These are phyloP conservation scores for Penicillium soppii DNA, from an alignment of 495 filamentous ascomycete genomes.

Conservation along the genomic window DNA sequence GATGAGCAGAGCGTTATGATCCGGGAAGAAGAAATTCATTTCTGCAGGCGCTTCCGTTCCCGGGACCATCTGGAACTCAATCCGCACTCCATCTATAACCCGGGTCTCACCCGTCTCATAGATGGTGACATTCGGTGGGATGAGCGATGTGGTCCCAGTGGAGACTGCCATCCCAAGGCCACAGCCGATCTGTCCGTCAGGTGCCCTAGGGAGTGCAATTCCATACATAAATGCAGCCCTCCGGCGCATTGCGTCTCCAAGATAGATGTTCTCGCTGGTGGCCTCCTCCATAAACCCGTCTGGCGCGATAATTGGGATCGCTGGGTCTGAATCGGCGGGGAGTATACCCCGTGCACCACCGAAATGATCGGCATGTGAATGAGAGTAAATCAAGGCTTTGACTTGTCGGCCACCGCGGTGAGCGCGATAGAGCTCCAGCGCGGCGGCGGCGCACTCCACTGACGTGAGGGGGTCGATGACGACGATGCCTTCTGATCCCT, in stretches of 20 bases:
- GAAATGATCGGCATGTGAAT: constrained; percentile 23
- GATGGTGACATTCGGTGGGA: constrained; percentile 18
- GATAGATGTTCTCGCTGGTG: constrained; percentile 16
- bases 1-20: constrained; percentile 11
- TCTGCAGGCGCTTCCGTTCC: constrained; percentile 26
- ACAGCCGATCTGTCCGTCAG: constrained; percentile 15
- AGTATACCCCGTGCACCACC: constrained; percentile 14
- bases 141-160: constrained; percentile 5
- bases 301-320: constrained; percentile 15
- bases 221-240: constrained; percentile 24
- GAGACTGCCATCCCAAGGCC: constrained; percentile 14
- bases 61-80: constrained; percentile 25
- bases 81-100: constrained; percentile 13
- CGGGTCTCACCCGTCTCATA: constrained; percentile 8
- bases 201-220: background rate
- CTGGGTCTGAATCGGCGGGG: background rate
- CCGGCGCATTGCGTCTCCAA: constrained; percentile 16
- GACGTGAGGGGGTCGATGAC: constrained; percentile 25
- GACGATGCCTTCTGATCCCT: constrained; percentile 18
- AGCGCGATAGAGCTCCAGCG: constrained; percentile 12
- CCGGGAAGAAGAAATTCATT: constrained; percentile 23
- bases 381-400: constrained; percentile 20
- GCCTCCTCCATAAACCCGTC: constrained; percentile 19
- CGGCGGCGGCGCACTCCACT: constrained; percentile 12
- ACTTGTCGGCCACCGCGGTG: constrained; percentile 10